Conservation (phyloP, 1,284 basidiomycete species). For the Sporisorium exsertum region DNA sequence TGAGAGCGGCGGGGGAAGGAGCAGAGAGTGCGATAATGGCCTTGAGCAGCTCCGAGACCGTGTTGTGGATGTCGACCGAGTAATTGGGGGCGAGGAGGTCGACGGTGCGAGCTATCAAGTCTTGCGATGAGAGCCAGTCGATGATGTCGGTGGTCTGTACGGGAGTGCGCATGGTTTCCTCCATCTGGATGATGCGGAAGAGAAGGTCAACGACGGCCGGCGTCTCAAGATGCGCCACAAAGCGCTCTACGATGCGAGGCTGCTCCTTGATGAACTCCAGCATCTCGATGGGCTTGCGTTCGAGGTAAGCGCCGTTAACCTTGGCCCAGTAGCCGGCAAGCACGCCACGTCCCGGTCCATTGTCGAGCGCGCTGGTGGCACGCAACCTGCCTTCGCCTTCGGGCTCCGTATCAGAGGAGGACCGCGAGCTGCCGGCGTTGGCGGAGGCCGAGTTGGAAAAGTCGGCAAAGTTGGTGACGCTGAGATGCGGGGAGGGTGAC, state of each 20-base stretch:
- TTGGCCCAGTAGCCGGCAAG: conserved; percentile 77
- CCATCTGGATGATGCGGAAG: conserved; percentile 89
- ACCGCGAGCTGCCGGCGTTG: conserved; percentile 25
- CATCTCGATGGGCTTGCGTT: conserved; percentile 93
- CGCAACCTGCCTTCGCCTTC: conserved; percentile 32
- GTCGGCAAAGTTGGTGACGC: conserved; percentile 47
- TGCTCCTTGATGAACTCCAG: conserved; percentile 87
- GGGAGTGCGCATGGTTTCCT: conserved; percentile 79
- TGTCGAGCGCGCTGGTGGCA: conserved; percentile 61
- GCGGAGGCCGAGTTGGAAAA: conserved; percentile 20
- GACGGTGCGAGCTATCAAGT: conserved; percentile 84
- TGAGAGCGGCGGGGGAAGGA: conserved; percentile 78
- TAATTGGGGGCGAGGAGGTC: conserved; percentile 84
- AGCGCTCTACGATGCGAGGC: conserved; percentile 83
- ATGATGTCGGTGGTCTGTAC: conserved; percentile 79
- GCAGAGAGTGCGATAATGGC: conserved; percentile 94
- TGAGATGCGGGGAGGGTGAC: conserved; percentile 44
- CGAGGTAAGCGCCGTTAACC: conserved; percentile 86
- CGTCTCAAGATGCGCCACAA: conserved; percentile 87
- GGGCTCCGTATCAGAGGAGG: conserved; percentile 34
- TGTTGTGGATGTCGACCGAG: conserved; percentile 82
- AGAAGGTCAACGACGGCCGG: conserved; percentile 92
- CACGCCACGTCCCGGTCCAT: conserved; percentile 71
- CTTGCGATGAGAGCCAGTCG: conserved; percentile 88
- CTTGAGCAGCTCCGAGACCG: conserved; percentile 92